A percentile compares a stretch with the other conserved stretches of the same genome.
Conservation (phyloP, 2,329 filamentous ascomycete genomes). For the Pseudovirgaria hyperparasitica region DNA sequence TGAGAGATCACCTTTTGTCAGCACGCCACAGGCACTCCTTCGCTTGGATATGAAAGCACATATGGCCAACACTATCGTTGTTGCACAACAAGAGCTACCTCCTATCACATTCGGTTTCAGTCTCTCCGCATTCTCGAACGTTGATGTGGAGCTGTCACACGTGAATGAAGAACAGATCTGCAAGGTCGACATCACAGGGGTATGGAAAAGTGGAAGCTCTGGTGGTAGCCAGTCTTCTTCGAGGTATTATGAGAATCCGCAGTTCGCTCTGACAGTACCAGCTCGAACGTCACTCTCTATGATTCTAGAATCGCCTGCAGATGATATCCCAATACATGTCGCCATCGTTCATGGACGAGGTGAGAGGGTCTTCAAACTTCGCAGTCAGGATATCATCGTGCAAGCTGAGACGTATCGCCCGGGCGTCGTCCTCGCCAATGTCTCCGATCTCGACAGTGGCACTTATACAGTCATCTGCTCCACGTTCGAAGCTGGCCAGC, state of each 20-base stretch:
- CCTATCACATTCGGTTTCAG: conserved; percentile 71
- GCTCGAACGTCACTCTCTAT: conserved; percentile 52
- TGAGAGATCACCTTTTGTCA: conserved; percentile 74
- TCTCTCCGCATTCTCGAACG: conserved; percentile 65
- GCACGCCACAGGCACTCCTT: conserved; percentile 83
- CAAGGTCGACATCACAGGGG: conserved; percentile 45
- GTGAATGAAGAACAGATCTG: conserved; percentile 50
- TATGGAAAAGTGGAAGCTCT: conserved; percentile 68
- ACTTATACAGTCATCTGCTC: conserved; percentile 82
- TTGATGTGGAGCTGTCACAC: conserved; percentile 45
- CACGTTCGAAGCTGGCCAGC: conserved; percentile 73
- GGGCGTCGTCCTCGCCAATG: conserved; percentile 59
- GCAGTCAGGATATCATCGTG: conserved; percentile 63
- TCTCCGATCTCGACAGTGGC: conserved; percentile 50
- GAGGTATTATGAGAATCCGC: conserved; percentile 74
- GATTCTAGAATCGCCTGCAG: conserved; percentile 54
- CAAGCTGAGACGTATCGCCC: conserved; percentile 83
- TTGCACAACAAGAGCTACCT: conserved; percentile 69
- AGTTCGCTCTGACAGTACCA: conserved; percentile 57
- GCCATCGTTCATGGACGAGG: conserved; percentile 71
- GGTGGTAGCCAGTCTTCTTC: conserved; percentile 72
- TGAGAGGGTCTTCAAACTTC: conserved; percentile 55
- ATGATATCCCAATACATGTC: conserved; percentile 66
- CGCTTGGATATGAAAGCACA: conserved; percentile 50
- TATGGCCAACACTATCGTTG: conserved; percentile 48